Evolutionary conservation across 2,329 filamentous ascomycete genomes (phyloP), one percentile per base, ranked within the genome.

Genomic region (Sclerotinia sclerotiorum): DNA sequence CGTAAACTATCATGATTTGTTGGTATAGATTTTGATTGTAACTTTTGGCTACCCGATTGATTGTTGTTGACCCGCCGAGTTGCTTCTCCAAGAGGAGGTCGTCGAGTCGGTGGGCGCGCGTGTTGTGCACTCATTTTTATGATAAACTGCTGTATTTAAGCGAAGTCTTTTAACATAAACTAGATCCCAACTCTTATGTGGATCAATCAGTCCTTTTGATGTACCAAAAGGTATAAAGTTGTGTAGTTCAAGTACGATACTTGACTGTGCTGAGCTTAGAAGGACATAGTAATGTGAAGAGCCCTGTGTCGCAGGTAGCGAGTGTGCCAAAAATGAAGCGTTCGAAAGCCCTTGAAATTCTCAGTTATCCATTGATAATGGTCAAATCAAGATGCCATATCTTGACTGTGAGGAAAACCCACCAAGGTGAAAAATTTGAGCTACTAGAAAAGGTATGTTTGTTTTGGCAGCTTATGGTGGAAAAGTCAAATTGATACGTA

Each of bases 61-160:
- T 68, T 54, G 64, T 77, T 78, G 60, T 78, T 78, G 64, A 77
- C 71, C 62, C 77, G 73, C 48, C 69, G 68, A 29, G 76, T 77
- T 60, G 76, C 74, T 68, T 78, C 77, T 57, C 74, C 76, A 15
- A 78, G 72, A 58, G 77, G 74, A 55, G 72, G 61, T 49, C 77
- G 76, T 67, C 76, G 74, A 69, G 74, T 74, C 60, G 74, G 69
- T 21, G 72, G 72, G 27, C 74, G 74, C 64, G 72, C 57, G 27
- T 60, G 42, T 67, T 72, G 67, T 57, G 51, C 69, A 69, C 69
- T 73, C 73, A 75, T 76, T 70, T 58, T 60, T 44, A 15, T 65
- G 46, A 44, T 48, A 68, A 39, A n/a, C 32, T 27, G 32, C 17
- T 10, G 46, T 35, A 42, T 39, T 32, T 42, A 24, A 63, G 13